A percentile compares a stretch with the other conserved stretches of the same genome.
Evolutionary conservation across 805 yeast genomes (phyloP).

Genomic region (Saccharomycopsis sp.): DNA sequence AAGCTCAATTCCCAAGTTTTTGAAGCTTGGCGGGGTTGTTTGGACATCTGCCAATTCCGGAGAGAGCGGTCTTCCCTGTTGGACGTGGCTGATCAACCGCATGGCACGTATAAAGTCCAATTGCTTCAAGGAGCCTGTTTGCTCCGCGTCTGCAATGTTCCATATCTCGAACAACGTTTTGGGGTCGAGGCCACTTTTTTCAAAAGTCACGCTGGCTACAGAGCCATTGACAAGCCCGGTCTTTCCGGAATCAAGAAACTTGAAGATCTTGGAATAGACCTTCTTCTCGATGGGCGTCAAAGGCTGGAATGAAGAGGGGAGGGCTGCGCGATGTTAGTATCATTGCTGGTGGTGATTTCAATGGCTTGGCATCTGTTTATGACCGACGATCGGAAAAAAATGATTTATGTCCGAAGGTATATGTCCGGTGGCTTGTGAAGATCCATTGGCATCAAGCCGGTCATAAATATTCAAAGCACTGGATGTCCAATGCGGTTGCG

Average conservation of each 20-base stretch:
- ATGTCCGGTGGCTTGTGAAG: too few species aligned
- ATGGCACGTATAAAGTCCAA: slow-evolving; percentile 78
- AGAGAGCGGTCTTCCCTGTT: slow-evolving; percentile 56
- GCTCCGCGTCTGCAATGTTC: slow-evolving; percentile 88
- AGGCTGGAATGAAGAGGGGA: slow-evolving; percentile 27
- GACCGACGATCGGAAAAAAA: too few species aligned
- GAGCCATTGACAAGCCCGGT: slow-evolving; percentile 85
- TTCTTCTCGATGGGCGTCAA: slow-evolving; percentile 68
- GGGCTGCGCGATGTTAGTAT: neutral
- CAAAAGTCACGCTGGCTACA: slow-evolving; percentile 73
- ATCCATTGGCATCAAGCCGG: too few species aligned
- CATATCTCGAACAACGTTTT: slow-evolving; percentile 81
- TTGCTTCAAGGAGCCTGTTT: slow-evolving; percentile 77
- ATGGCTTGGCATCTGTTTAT: too few species aligned
- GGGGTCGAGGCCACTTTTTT: slow-evolving; percentile 78
- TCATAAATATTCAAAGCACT: too few species aligned
- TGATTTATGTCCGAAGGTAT: too few species aligned
- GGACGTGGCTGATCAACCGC: slow-evolving; percentile 85
- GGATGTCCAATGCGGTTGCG: too few species aligned
- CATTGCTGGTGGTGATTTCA: neutral
- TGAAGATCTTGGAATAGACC: slow-evolving; percentile 68
- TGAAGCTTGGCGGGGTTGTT: slow-evolving; percentile 50
- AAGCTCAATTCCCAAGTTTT: slow-evolving; percentile 5
- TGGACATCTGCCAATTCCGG: slow-evolving; percentile 47
- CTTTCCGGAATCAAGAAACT: slow-evolving; percentile 68